Evolutionary conservation across 2,329 filamentous ascomycete species (phyloP).

Genomic region (Ploettnerulaceae sp.): DNA sequence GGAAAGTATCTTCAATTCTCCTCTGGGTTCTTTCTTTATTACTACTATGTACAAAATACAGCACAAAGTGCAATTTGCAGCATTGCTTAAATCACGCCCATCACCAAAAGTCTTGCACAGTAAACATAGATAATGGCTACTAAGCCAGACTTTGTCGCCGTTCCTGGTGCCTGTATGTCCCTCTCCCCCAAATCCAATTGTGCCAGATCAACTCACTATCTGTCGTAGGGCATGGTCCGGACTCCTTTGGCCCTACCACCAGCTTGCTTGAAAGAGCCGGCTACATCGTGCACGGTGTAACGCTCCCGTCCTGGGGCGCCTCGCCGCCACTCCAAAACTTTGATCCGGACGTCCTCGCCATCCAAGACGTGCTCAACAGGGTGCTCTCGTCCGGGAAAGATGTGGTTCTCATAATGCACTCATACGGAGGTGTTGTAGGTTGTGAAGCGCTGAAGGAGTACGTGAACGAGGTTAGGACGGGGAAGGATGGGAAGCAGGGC

Average conservation of each 20-base stretch:
- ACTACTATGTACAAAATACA: too few species aligned
- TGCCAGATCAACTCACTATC: neutral
- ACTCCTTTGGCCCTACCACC: conserved; percentile 22
- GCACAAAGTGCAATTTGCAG: too few species aligned
- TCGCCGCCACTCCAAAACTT: conserved; percentile 19
- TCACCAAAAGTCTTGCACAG: neutral
- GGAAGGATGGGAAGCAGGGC: conserved; percentile 30
- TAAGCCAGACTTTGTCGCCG: conserved; percentile 27
- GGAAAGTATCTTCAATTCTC: too few species aligned
- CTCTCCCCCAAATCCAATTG: neutral
- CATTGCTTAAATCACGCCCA: neutral
- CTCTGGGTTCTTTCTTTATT: too few species aligned
- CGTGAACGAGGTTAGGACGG: conserved; percentile 22
- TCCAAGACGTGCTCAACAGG: conserved; percentile 32
- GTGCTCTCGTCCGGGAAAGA: conserved; percentile 38
- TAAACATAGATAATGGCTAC: conserved; percentile 8
- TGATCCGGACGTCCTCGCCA: conserved; percentile 36
- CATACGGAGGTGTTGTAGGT: conserved; percentile 37
- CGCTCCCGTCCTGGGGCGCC: conserved; percentile 20
- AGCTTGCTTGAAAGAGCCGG: conserved; percentile 19
- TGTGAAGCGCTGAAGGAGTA: conserved; percentile 35
- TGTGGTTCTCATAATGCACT: conserved; percentile 38
- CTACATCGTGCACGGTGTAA: conserved; percentile 20
- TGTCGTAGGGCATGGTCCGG: conserved; percentile 6
- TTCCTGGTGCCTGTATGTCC: conserved; percentile 26